A percentile compares a stretch with the other conserved stretches of the same genome.
These are phyloP conservation scores for Atalantia buxifolia DNA, from an alignment of 345 rosid species.

Conservation along the genomic window DNA sequence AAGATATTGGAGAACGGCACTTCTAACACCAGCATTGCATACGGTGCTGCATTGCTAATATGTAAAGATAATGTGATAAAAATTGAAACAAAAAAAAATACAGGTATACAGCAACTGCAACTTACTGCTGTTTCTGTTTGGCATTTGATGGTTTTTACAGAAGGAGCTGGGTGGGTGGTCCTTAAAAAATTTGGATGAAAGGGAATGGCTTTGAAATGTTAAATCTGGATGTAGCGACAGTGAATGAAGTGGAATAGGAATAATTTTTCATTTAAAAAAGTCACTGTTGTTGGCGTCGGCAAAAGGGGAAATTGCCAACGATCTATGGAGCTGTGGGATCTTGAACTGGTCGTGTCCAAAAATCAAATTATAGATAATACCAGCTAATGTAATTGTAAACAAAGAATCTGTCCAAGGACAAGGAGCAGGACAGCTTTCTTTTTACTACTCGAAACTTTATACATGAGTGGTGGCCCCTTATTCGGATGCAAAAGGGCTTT, in stretches of 20 bases:
- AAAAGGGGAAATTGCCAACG: neutral
- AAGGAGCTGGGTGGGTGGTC: too few species aligned
- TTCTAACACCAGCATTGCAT: too few species aligned
- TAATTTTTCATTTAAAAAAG: neutral
- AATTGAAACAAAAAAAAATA: too few species aligned
- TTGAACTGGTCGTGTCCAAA: neutral
- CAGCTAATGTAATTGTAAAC: neutral
- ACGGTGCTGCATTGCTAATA: too few species aligned
- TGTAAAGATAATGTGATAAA: too few species aligned
- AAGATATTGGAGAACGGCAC: too few species aligned
- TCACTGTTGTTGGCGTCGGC: conserved; percentile 8
- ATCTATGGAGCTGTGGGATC: neutral
- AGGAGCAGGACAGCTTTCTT: conserved; percentile 7
- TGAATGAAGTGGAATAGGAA: neutral
- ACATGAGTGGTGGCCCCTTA: conserved; percentile 12
- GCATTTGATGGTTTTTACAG: too few species aligned
- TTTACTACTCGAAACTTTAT: neutral
- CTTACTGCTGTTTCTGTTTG: too few species aligned
- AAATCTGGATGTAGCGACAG: neutral
- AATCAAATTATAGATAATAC: too few species aligned
- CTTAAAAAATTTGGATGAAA: neutral
- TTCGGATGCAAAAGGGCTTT: neutral
- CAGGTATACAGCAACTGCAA: too few species aligned
- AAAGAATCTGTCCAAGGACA: conserved; percentile 22
- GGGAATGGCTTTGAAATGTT: neutral